These are phyloP conservation scores for Fraxinus excelsior DNA, from an alignment of 257 asterid genomes.

Conservation along the genomic window DNA sequence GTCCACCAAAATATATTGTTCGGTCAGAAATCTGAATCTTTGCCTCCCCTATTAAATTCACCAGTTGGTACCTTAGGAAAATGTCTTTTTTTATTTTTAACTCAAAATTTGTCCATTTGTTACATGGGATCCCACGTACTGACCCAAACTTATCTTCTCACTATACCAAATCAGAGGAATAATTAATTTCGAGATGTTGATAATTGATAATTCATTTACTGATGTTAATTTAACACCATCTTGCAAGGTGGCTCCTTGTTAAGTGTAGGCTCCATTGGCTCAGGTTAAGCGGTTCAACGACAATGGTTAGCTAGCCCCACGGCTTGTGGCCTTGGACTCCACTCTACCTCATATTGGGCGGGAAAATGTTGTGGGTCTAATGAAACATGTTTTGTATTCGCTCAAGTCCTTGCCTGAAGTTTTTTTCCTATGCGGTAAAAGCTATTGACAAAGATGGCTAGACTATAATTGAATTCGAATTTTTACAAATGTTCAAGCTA, in stretches of 20 bases:
- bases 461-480: background rate
- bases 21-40: background rate
- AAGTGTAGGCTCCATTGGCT: too few species aligned
- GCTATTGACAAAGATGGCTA: too few species aligned
- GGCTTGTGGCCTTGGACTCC: too few species aligned
- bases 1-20: conserved; percentile 1
- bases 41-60: background rate
- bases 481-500: background rate
- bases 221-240: background rate
- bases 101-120: background rate
- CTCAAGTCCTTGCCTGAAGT: too few species aligned
- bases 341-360: too few species aligned
- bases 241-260: too few species aligned
- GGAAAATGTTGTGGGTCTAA: too few species aligned
- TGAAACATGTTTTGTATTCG: too few species aligned
- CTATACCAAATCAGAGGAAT: background rate
- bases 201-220: background rate
- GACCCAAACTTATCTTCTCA: background rate
- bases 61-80: background rate
- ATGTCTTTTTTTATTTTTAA: background rate
- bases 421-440: too few species aligned
- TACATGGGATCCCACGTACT: background rate
- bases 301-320: too few species aligned
- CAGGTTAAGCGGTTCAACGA: too few species aligned
- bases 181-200: background rate